Base-by-base conservation (phyloP, 2,329 filamentous ascomycete species). In the Aspergillus sp. region DNA sequence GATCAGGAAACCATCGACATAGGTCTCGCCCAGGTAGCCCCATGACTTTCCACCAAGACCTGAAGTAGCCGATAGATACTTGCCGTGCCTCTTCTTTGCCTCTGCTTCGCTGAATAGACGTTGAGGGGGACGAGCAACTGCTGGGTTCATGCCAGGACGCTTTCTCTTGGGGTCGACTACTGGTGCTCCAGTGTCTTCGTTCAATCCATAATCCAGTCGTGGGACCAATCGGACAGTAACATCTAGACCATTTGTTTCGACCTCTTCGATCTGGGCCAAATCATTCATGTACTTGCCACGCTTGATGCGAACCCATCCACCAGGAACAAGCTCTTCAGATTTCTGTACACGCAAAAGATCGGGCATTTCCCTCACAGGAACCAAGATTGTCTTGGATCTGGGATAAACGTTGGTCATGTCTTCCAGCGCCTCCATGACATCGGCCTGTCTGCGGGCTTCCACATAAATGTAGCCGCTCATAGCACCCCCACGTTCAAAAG, bases 401-500 rank as follows among this genome's bases (percentile, higher is more conserved):
- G 91, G 88, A 64, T 96, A 98, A 32, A 95, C 86, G 60, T 95
- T 90, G 48, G 88, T 80, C 59, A 98, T 81, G 34, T 85, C 87
- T 49, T 95, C 88, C 34, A 95, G 74, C 6, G 89, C 88, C 41
- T 83, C 77, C 59, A 90, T 74, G 53, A 97, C 88, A 67, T 96
- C 90, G 37, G 87, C 87, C 63, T 93, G 86, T 49, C 88, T 82
- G 54, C 86, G 82, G 9, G 93, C 91, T 69, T 98, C 93, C 32
- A 97, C 85, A 64, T 98, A 98, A 62, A 98, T 83, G 65, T 91
- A 94, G 27, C 93, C 93, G 63, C 88, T 86, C 88, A 97, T 96
- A 37, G 86, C 82, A 33, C 84, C 78, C 45, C 87, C 89, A 49
- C 93, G 85, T 68, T 97, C 91, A 59, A 98, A 97, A 1, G 88